Conservation (phyloP, 192 early-diverging fungal genomes). For the Umbelopsis isabellina region DNA sequence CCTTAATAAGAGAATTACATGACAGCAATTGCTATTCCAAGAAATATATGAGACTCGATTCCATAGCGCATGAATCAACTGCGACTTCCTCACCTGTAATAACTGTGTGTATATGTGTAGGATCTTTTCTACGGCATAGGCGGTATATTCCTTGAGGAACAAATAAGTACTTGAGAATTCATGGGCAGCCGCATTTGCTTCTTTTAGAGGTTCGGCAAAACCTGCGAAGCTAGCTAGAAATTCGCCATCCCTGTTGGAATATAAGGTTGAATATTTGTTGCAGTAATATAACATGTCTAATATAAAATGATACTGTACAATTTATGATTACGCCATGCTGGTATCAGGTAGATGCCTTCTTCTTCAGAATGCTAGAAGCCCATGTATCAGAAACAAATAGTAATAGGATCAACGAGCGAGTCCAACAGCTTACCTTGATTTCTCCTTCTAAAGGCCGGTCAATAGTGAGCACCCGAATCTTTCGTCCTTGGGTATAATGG, state of each 20-base stretch:
- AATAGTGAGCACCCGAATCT: constrained; percentile 46
- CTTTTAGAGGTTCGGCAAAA: constrained; percentile 38
- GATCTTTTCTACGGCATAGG: constrained; percentile 52
- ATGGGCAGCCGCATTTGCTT: constrained; percentile 44
- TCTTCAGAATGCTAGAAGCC: neutral
- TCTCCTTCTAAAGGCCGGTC: constrained; percentile 56
- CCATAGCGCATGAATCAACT: neutral
- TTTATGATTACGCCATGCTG: constrained; percentile 15
- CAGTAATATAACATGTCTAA: neutral
- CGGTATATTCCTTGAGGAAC: constrained; percentile 56
- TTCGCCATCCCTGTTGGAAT: constrained; percentile 40
- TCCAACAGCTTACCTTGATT: neutral
- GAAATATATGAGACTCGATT: neutral
- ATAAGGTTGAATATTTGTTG: neutral
- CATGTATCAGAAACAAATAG: neutral
- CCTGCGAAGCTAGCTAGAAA: constrained; percentile 51
- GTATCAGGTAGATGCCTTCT: neutral
- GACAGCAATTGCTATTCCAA: neutral
- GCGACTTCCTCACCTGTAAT: constrained; percentile 31
- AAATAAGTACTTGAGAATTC: constrained; percentile 59
- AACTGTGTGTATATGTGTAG: constrained; percentile 52
- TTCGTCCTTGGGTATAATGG: constrained; percentile 49
- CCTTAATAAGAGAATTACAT: constrained; percentile 6
- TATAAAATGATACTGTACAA: neutral
- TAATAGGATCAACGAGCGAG: neutral